A percentile compares a stretch with the other conserved stretches of the same genome.
These are phyloP conservation scores for Fusarium tanahbumbuense DNA, from an alignment of 2,329 filamentous ascomycete species.

Conservation along the genomic window DNA sequence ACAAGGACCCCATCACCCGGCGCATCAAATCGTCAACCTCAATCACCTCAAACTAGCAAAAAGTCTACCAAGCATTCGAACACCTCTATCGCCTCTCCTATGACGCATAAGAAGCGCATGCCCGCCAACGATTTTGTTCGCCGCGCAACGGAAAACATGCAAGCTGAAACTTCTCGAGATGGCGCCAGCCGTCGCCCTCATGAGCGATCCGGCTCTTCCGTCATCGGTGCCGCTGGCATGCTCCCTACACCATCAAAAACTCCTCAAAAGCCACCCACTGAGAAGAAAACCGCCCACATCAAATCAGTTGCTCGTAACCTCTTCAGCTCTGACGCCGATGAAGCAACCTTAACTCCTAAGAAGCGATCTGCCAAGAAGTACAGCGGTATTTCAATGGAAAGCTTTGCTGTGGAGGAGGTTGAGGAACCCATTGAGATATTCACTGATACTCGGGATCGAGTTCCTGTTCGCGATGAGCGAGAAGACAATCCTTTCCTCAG, in stretches of 20 bases:
- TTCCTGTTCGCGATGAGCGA: constrained; percentile 75
- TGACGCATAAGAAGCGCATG: constrained; percentile 62
- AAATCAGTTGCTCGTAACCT: constrained; percentile 69
- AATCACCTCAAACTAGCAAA: constrained; percentile 51
- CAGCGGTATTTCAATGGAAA: constrained; percentile 65
- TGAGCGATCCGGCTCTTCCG: constrained; percentile 46
- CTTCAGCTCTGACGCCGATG: constrained; percentile 69
- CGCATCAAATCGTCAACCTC: constrained; percentile 50
- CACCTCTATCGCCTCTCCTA: constrained; percentile 56
- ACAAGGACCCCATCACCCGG: constrained; percentile 67
- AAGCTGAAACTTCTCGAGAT: constrained; percentile 57
- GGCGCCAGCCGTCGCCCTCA: constrained; percentile 56
- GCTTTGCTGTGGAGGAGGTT: constrained; percentile 67
- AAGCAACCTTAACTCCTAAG: constrained; percentile 69
- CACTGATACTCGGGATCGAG: constrained; percentile 81
- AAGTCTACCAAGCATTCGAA: constrained; percentile 46
- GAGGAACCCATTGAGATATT: constrained; percentile 76
- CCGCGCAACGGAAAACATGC: constrained; percentile 60
- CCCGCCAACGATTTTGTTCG: constrained; percentile 60
- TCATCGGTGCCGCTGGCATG: constrained; percentile 62
- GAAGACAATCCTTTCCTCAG: constrained; percentile 78
- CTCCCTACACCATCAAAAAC: constrained; percentile 85
- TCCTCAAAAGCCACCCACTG: constrained; percentile 70
- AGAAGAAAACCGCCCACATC: constrained; percentile 63
- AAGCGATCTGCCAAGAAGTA: constrained; percentile 70